Base-by-base conservation (phyloP, 106 monocot species). In the Dendrobium huoshanense region DNA sequence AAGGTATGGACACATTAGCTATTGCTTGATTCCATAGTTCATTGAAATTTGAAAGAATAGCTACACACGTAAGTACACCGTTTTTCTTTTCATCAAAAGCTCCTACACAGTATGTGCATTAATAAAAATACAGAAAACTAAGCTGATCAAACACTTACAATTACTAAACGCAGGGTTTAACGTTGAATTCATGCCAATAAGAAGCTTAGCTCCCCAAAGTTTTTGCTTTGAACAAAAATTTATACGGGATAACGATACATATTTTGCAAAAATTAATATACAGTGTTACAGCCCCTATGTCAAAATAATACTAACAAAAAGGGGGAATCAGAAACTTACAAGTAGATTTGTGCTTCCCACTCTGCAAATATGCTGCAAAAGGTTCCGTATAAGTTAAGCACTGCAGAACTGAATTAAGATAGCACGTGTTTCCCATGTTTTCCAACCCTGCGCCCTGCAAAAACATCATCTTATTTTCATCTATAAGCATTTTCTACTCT, bases 361-460 rank as follows among this genome's bases (percentile, higher is more conserved):
- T 99, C 64, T 93, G 99, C 76, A 95, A 84, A 86, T 99, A 99
- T 29, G 99, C 99, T 41, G 90, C 95, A 83, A 99, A 95, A 77
- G 99, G 99, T 83, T 99, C 95, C 2, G 99, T 99, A 65, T 99
- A 99, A 18, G 99, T 99, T 55, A 99, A 70, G 75, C 99, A 99
- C 83, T 99, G 99, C n/a, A 99, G 88, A 80, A 99, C 99, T 24
- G 99, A 95, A 84, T 99, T 99, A 31, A 99, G 87, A 77, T 82
- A 99, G 80, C 99, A 99, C 0, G 99, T 99, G 56, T 99, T 99
- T 45, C 99, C 99, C 29, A 93, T 86, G 81, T 99, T 99, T 47
- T 64, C 85, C 75, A 99, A 82, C 75, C 98, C 98, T 84, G 98
- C 98, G 70, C 98, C 98, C 98, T 84, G 51, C 51, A 10, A 51